Base-by-base conservation (phyloP, 441 rosid genomes). In the Pelargonium myrrhifolium region DNA sequence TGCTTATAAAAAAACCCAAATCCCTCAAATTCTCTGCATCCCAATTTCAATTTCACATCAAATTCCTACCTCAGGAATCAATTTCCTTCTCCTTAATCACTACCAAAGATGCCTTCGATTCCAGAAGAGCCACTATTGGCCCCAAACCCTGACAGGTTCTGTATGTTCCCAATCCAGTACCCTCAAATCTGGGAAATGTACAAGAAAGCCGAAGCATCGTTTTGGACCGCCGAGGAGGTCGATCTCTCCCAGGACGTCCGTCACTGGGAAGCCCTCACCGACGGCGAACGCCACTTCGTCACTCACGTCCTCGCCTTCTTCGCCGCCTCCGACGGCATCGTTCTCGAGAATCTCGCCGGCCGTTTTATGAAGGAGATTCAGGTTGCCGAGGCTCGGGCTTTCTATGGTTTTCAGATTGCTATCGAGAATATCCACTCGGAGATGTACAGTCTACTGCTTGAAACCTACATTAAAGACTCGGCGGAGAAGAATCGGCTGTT, bases 401-500 rank as follows among this genome's bases (percentile, higher is more conserved):
- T 83, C 71, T 83, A 83, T 51, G 87, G 87, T 1, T 83, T 83
- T 75, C 84, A 81, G 69, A 83, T 81, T 15, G 83, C 84, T 0
- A 83, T 83, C 14, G 85, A 83, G 77, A 83, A 81, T 62, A 79
- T 81, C 68, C 87, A 83, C 76, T 83, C 87, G 17, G 84, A 83
- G 74, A 81, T 81, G 87, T 83, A 83, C 62, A 79, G 80, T 60
- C 83, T 83, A 43, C 70, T 83, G 0, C 69, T 79, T 14, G 87
- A 83, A 76, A 83, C 87, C 15, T 83, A 81, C 68, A 75, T 83
- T 66, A 42, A 42, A 11, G 47, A 68, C 40, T 31, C 72, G 37
- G 62, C 17, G 22, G 72, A 73, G 76, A 68, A 68, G 68, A 43
- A 40, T n/a, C 68, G 69, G 9, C 69, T 73, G 1, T 73, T 73